phyloP scores from a whole-genome alignment of 2,329 filamentous ascomycete genomes.

The Xylaria arbuscula region DNA sequence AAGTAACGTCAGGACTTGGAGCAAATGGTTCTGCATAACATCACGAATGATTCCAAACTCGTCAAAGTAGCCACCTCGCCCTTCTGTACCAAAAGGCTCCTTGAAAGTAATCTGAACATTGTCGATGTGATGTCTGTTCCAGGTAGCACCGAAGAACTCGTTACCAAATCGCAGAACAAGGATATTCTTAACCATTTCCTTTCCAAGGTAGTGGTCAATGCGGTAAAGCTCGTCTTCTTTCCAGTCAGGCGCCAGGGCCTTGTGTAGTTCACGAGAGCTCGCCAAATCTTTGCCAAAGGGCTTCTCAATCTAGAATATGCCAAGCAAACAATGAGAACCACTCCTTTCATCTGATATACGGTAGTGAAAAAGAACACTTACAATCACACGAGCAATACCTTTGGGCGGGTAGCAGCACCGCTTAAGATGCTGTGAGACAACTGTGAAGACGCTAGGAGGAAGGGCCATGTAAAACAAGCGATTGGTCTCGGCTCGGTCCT shows the following conservation, averaged over 20 bases:
- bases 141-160: constrained; percentile 97
- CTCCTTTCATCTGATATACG: not conserved
- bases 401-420: constrained; percentile 93
- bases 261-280: constrained; percentile 94
- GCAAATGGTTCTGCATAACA: constrained; percentile 99
- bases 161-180: constrained; percentile 98
- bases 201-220: constrained; percentile 98
- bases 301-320: constrained; percentile 83
- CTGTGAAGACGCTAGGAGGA: constrained; percentile 96
- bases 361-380: constrained; percentile 59
- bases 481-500: constrained; percentile 83
- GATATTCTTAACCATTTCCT: constrained; percentile 99
- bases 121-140: constrained; percentile 99
- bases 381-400: constrained; percentile 93
- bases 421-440: constrained; percentile 97
- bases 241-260: constrained; percentile 96
- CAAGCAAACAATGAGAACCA: constrained; percentile 21
- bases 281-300: constrained; percentile 97
- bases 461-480: constrained; percentile 99
- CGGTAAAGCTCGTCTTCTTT: constrained; percentile 98
- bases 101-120: constrained; percentile 99
- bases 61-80: constrained; percentile 97
- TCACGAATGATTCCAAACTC: constrained; percentile 99
- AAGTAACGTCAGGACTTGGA: constrained; percentile 94
- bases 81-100: constrained; percentile 98